Base-by-base conservation (phyloP, 352 stramenopile species). In the Pythium brassicae region DNA sequence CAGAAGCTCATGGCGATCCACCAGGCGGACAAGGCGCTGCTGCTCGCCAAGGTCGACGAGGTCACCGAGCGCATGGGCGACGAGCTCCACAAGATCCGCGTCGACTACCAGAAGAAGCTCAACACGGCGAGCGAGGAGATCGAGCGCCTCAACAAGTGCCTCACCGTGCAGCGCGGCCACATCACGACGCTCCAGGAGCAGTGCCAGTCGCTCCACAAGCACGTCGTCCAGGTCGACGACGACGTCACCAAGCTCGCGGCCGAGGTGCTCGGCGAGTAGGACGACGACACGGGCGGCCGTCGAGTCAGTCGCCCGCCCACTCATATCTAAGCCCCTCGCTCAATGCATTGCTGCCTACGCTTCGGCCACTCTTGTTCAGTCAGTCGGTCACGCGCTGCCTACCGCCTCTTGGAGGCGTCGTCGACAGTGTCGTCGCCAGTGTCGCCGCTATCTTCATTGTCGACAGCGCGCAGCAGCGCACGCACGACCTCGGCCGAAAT, bases 131-230 rank as follows among this genome's bases (percentile, higher is more conserved):
- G 78, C 44, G 80, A 92, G 15, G 83, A 90, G 61, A 91, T 92
- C 55, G 83, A 92, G 53, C 76, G 83, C 25, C 71, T 92, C 55
- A 91, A 88, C 68, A 92, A 91, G 69, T 91, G 80, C 52, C 69
- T 91, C 49, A 90, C 83, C 46, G 80, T 92, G 29, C 80, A 92
- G 71, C 83, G 83, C 29, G 83, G 83, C 34, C 81, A 89, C 56
- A 89, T 92, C 59, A 89, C 79, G 66, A 92, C 83, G 44, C 69
- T 91, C 25, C 79, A 92, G 61, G 80, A 92, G 61, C 83, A 91
- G 63, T 91, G 80, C 37, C 76, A 91, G 55, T 90, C 79, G 44
- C 68, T 92, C 40, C 80, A 92, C 75, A 90, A 89, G 62, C 80
- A 92, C 66, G 76, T 92, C 44, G 78, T 87, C 44, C 80, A 89